These are phyloP conservation scores for Helicostylum pulchrum DNA, from an alignment of 192 early-diverging fungal species.

Conservation along the genomic window DNA sequence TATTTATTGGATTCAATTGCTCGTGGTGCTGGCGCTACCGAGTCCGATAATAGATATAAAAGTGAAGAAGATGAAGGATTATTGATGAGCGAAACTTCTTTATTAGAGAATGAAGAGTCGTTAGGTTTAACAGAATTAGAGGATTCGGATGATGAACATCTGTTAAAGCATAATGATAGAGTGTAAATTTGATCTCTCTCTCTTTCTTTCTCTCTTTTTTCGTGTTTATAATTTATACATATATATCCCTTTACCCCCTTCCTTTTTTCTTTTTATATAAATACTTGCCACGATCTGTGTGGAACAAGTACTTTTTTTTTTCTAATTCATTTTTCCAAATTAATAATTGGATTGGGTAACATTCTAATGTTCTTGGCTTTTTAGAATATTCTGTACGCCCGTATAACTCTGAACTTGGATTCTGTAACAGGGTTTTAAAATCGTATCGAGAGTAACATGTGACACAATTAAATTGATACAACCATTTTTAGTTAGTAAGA, in stretches of 20 bases:
- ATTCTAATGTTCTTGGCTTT: too few species aligned
- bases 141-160: slow-evolving; percentile 5
- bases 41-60: slow-evolving; percentile 4
- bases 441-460: too few species aligned
- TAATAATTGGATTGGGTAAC: too few species aligned
- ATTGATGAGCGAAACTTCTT: slow-evolving; percentile 42
- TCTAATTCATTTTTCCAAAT: too few species aligned
- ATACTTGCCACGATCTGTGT: neutral
- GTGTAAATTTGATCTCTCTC: too few species aligned
- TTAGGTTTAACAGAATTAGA: slow-evolving; percentile 13
- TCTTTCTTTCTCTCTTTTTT: neutral
- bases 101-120: slow-evolving; percentile 45
- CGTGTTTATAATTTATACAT: neutral
- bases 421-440: too few species aligned
- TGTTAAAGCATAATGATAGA: too few species aligned
- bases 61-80: slow-evolving; percentile 39
- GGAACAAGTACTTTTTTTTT: too few species aligned
- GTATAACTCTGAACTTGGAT: too few species aligned
- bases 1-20: slow-evolving; percentile 72
- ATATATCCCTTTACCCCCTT: neutral
- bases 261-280: slow-evolving; percentile 1
- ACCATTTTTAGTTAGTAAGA: too few species aligned
- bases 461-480: too few species aligned
- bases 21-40: slow-evolving; percentile 26
- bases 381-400: too few species aligned